phyloP scores from a whole-genome alignment of 2,329 filamentous ascomycete genomes.

The Colletotrichum nymphaeae region DNA sequence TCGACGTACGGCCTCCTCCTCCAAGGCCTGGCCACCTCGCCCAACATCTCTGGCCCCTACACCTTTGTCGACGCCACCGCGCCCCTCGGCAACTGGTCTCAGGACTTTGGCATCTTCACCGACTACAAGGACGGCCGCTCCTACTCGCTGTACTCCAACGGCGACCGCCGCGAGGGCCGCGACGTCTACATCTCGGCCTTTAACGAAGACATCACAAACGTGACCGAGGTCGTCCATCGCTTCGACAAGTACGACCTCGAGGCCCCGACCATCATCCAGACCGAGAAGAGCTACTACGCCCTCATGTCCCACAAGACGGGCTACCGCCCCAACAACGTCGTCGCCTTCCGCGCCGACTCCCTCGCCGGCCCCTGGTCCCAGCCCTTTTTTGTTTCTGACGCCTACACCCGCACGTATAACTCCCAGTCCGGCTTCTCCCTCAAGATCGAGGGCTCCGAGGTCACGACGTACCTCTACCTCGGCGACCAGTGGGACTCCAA shows the following conservation, averaged over 20 bases:
- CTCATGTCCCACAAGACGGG: conserved; percentile 74
- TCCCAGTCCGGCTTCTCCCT: conserved; percentile 63
- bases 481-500: conserved; percentile 63
- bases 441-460: conserved; percentile 59
- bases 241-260: conserved; percentile 71
- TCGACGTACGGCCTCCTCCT: conserved; percentile 65
- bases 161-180: conserved; percentile 63
- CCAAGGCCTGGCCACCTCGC: conserved; percentile 66
- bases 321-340: conserved; percentile 71
- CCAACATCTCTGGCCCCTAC: conserved; percentile 65
- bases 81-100: conserved; percentile 71
- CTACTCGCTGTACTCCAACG: conserved; percentile 70
- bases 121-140: conserved; percentile 68
- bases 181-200: conserved; percentile 68
- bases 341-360: conserved; percentile 63
- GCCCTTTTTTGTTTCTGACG: conserved; percentile 59
- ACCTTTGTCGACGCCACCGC: conserved; percentile 63
- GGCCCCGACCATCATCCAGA: conserved; percentile 70
- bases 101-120: conserved; percentile 71
- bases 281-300: conserved; percentile 68
- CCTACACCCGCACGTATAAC: conserved; percentile 63
- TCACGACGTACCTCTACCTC: conserved; percentile 62
- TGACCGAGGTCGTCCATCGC: conserved; percentile 63
- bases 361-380: conserved; percentile 63
- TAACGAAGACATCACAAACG: conserved; percentile 61